Evolutionary conservation across 1,284 basidiomycete species (phyloP).

Genomic region (Malassezia nana): DNA sequence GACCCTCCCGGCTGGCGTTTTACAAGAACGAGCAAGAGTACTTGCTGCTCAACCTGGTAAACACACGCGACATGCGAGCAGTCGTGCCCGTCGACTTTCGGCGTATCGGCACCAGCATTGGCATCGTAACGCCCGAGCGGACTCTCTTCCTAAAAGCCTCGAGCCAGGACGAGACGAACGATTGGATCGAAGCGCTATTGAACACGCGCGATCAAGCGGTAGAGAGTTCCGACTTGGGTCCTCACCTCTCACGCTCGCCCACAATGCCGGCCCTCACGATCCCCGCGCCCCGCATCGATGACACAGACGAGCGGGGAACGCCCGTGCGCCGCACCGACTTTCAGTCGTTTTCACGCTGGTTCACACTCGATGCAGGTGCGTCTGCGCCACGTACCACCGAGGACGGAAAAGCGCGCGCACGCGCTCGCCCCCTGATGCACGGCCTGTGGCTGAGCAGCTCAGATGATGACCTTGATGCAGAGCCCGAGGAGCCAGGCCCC

Average conservation of each 20-base stretch:
- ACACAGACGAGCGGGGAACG: neutral
- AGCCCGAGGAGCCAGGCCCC: constrained; percentile 27
- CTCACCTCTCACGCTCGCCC: neutral
- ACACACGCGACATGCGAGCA: constrained; percentile 78
- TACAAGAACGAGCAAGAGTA: constrained; percentile 72
- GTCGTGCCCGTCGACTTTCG: constrained; percentile 80
- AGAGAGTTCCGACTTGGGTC: constrained; percentile 8
- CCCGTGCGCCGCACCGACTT: neutral
- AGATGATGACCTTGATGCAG: constrained; percentile 38
- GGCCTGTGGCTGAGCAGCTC: constrained; percentile 25
- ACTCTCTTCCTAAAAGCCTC: constrained; percentile 88
- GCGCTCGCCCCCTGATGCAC: neutral
- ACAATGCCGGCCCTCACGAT: neutral
- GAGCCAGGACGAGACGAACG: constrained; percentile 59
- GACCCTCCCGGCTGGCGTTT: constrained; percentile 81
- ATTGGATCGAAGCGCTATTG: constrained; percentile 77
- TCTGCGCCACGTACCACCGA: neutral
- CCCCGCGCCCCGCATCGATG: neutral
- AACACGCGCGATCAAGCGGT: constrained; percentile 57
- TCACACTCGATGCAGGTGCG: neutral
- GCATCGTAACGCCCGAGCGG: constrained; percentile 76
- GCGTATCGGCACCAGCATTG: constrained; percentile 78
- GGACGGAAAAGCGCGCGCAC: neutral
- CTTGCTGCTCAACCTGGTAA: constrained; percentile 75
- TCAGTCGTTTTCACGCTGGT: neutral